Base-by-base conservation (phyloP, 345 rosid species). In the Murraya paniculata region DNA sequence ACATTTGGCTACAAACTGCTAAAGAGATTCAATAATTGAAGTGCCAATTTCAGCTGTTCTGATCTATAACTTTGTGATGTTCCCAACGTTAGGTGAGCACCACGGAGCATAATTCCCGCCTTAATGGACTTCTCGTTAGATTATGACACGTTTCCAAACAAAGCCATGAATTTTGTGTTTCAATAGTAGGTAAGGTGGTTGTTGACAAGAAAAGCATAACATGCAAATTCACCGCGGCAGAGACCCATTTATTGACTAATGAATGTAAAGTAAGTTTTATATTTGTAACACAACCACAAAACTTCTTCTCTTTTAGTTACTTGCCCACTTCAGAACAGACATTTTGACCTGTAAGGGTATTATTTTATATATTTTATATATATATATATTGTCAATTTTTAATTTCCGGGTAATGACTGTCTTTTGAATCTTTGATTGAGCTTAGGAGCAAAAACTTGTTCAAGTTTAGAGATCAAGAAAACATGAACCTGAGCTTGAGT, bases 1-100 rank as follows among this genome's bases (percentile, higher is more conserved):
- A 64, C 30, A 31, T 31, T 16, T 64, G 39, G 24, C 11, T 7
- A 64, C 45, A 31, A 31, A 19, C 25, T 24, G 21, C 18, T 18
- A 28, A 9, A 48, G 59, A 27, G 9, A 27, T 27, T 22, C 24
- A 16, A 69, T 7, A 69, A 69, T 69, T 69, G 11, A 16, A 65
- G 48, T 33, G 27, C 4, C 4, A 19, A 35, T 35, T 66, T 35
- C 28, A 36, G 50, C 70, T 66, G 22, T 6, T 25, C 35, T 61
- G 56, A 18, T 41, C 28, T 25, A 22, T 36, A 6, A 36, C 2
- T 60, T 60, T 9, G 27, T 67, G 53, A 60, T 67, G 19, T 68
- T 78, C 58, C 68, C 39, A 28, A 6, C n/a, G 81, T 71, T 79
- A 13, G 84, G 79, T 80, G 77, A 19, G 56, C 36, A 65, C 72